Evolutionary conservation across 2,329 filamentous ascomycete genomes (phyloP), one percentile per base, ranked within the genome.

Genomic region (Didymellaceae sp.): DNA sequence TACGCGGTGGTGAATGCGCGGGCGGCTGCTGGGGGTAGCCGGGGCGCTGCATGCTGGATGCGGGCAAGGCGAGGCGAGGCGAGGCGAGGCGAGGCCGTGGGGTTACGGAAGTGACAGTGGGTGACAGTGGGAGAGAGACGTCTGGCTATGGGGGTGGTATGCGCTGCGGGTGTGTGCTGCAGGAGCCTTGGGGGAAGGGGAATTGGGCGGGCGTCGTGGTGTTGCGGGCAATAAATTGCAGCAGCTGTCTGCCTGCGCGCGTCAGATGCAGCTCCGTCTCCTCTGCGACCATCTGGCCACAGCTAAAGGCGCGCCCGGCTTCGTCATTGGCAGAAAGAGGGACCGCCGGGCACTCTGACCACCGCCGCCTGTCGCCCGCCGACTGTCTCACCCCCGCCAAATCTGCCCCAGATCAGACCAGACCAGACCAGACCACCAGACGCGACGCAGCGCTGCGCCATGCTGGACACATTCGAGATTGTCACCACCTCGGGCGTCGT

Each of bases 391-490:
- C 30, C 42, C 40, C 32, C 48, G 47, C 30, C 42, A 38, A 28
- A 17, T 39, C 22, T 40, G 10, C 50, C 46, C 32, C 45, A 11
- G 48, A 24, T n/a, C n/a, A n/a, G n/a, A n/a, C n/a, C n/a, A n/a
- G n/a, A n/a, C n/a, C n/a, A n/a, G n/a, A n/a, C n/a, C n/a, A n/a
- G n/a, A n/a, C n/a, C n/a, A n/a, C n/a, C n/a, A n/a, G n/a, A n/a
- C n/a, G n/a, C n/a, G n/a, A n/a, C n/a, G n/a, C n/a, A n/a, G n/a
- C n/a, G n/a, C n/a, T n/a, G 31, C 52, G 47, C 51, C 45, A 97
- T 97, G 93, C 78, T 99, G 76, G 94, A 99, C 78, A 88, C 90
- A 13, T 99, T 99, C 74, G 93, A 99, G 76, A 94, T 99, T 61
- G 77, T 99, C 55, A 97, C 93, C 54, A 96, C 93, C 28, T 96